Evolutionary conservation across 1,284 basidiomycete species (phyloP).

Genomic region (Austroboletus novae-zelandiae): DNA sequence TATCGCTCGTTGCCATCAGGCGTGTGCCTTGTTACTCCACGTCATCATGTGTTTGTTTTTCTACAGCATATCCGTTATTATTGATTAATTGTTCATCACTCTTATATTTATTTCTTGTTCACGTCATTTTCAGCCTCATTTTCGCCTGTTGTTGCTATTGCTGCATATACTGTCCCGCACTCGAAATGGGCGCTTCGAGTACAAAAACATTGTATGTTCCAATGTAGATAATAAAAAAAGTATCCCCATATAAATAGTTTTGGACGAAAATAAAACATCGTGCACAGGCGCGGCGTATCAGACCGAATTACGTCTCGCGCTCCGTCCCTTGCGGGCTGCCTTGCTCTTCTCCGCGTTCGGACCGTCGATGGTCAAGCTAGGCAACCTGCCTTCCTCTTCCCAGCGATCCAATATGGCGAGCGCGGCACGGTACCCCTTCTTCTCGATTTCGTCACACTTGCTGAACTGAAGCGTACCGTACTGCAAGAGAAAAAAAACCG

Average conservation of each 20-base stretch:
- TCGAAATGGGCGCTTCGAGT: slow-evolving; percentile 15
- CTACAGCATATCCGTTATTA: slow-evolving; percentile 36
- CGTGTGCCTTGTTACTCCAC: slow-evolving; percentile 10
- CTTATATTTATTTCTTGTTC: slow-evolving; percentile 24
- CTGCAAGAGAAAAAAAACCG: slow-evolving; percentile 34
- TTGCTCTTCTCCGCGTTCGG: slow-evolving; percentile 40
- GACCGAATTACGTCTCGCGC: slow-evolving; percentile 74
- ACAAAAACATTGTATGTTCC: slow-evolving; percentile 21
- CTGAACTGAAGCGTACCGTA: slow-evolving; percentile 78
- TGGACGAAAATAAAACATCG: too few relatives aligned
- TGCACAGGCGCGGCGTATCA: slow-evolving; percentile 19
- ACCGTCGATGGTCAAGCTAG: slow-evolving; percentile 64
- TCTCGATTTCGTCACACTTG: slow-evolving; percentile 82
- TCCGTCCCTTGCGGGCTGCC: slow-evolving; percentile 66
- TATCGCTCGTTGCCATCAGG: slow-evolving; percentile 12
- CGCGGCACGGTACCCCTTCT: slow-evolving; percentile 80
- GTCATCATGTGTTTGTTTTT: slow-evolving; percentile 7
- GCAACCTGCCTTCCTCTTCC: slow-evolving; percentile 80
- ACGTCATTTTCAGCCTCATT: slow-evolving; percentile 8
- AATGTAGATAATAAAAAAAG: slow-evolving; percentile 17
- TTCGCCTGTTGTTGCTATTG: slow-evolving; percentile 12
- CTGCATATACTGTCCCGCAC: slow-evolving; percentile 19
- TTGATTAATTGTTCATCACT: slow-evolving; percentile 32
- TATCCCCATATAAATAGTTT: too few relatives aligned
- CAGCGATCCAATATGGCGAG: slow-evolving; percentile 74